phyloP scores from a whole-genome alignment of 257 asterid genomes.

The Penstemon newberryi region DNA sequence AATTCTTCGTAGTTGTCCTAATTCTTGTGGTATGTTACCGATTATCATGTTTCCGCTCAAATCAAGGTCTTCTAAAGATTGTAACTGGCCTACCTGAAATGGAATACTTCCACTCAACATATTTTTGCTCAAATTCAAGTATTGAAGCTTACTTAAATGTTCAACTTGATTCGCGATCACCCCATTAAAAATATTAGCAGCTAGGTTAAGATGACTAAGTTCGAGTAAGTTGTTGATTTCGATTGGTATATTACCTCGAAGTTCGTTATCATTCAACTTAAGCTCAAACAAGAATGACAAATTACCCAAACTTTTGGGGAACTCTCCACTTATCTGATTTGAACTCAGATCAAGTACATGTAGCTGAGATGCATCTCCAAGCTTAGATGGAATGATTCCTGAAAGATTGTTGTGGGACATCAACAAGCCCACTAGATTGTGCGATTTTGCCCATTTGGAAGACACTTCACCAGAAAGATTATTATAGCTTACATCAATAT shows the following conservation, averaged over 20 bases:
- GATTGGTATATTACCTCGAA: slow-evolving; percentile 35
- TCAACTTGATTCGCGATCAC: slow-evolving; percentile 34
- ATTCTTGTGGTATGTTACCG: slow-evolving; percentile 35
- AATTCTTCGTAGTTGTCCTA: slow-evolving; percentile 23
- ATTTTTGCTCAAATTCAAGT: slow-evolving; percentile 38
- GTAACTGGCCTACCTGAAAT: slow-evolving; percentile 27
- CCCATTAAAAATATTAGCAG: slow-evolving; percentile 34
- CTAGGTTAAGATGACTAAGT: slow-evolving; percentile 29
- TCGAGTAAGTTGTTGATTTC: slow-evolving; percentile 22
- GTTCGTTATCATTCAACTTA: slow-evolving; percentile 28
- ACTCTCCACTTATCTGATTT: slow-evolving; percentile 27
- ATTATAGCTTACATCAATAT: slow-evolving; percentile 35
- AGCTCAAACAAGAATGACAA: slow-evolving; percentile 24
- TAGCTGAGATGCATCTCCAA: slow-evolving; percentile 31
- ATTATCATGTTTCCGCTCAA: slow-evolving; percentile 34
- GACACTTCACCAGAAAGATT: slow-evolving; percentile 38
- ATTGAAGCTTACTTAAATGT: slow-evolving; percentile 1
- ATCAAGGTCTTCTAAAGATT: slow-evolving; percentile 29
- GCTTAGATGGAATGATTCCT: slow-evolving; percentile 34
- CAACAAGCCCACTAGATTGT: slow-evolving; percentile 21
- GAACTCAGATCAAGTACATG: slow-evolving; percentile 36
- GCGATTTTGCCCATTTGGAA: slow-evolving; percentile 36
- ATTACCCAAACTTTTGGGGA: slow-evolving; percentile 31
- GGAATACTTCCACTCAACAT: slow-evolving; percentile 31
- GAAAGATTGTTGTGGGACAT: slow-evolving; percentile 38